phyloP scores from a whole-genome alignment of 768 basidiomycete genomes.

The Coprinopsis sp. region DNA sequence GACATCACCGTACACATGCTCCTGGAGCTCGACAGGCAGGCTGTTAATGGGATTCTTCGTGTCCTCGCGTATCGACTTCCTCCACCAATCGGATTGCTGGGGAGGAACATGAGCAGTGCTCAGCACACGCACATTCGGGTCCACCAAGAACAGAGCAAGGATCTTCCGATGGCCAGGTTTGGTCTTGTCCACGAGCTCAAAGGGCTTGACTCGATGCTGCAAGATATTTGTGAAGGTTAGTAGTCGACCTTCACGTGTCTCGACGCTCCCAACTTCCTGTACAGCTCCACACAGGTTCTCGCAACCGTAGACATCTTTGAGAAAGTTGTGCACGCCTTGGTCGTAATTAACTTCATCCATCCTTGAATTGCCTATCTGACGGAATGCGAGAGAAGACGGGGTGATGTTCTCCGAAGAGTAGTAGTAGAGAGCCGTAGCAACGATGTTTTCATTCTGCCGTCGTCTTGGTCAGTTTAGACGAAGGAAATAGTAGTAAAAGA shows the following conservation, averaged over 20 bases:
- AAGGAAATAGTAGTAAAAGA: not conserved
- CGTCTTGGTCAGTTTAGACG: conserved; percentile 18
- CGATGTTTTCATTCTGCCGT: conserved; percentile 22
- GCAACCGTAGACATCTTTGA: conserved; percentile 15
- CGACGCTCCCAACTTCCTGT: conserved; percentile 23
- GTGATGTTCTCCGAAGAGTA: conserved; percentile 30
- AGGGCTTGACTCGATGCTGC: conserved; percentile 33
- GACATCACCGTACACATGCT: conserved; percentile 17
- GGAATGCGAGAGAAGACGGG: conserved; percentile 16
- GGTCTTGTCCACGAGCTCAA: conserved; percentile 27
- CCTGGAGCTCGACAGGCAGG: conserved; percentile 25
- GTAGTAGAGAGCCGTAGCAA: conserved; percentile 23
- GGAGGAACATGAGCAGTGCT: conserved; percentile 23
- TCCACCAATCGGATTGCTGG: conserved; percentile 27
- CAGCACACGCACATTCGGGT: conserved; percentile 23
- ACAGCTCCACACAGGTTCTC: conserved; percentile 11
- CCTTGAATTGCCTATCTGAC: conserved; percentile 4
- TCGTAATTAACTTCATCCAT: conserved; percentile 7
- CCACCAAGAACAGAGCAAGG: conserved; percentile 35
- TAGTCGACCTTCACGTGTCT: conserved; percentile 25
- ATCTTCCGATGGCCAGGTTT: conserved; percentile 38
- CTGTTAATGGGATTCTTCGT: not conserved
- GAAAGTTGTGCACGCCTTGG: conserved; percentile 21
- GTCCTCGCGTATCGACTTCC: conserved; percentile 9
- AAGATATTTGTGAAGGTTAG: conserved; percentile 34